Evolutionary conservation across 495 filamentous ascomycete genomes (phyloP), one percentile per base, ranked within the genome.

Genomic region (Sordaria brevicollis): DNA sequence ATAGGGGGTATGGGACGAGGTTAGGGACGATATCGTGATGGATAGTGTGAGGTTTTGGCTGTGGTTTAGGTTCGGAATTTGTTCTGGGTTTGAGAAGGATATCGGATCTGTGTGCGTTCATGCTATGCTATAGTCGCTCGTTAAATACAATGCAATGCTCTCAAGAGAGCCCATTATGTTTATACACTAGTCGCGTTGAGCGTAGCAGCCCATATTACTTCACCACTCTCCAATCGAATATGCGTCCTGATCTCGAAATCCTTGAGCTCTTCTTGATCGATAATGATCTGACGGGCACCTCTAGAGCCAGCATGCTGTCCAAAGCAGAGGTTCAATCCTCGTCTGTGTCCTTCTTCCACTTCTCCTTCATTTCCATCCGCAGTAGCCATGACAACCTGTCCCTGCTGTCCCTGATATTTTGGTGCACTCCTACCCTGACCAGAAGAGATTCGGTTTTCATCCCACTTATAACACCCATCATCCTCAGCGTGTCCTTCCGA

Each of bases 401-500:
- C 7, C 80, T 79, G 65, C 65, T 70, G 36, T n/a, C n/a, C n/a
- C n/a, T n/a, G n/a, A n/a, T n/a, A n/a, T n/a, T n/a, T n/a, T n/a
- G n/a, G n/a, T n/a, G n/a, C n/a, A n/a, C n/a, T n/a, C n/a, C n/a
- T n/a, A n/a, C n/a, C n/a, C n/a, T n/a, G n/a, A n/a, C n/a, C n/a
- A n/a, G n/a, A n/a, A n/a, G n/a, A n/a, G n/a, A n/a, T n/a, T n/a
- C n/a, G n/a, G n/a, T n/a, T n/a, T n/a, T n/a, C 67, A 37, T 84
- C 78, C 83, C 83, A 86, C 49, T 78, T 80, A 35, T 77, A 78
- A 71, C 84, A 92, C 90, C 89, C 92, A 35, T 86, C 86, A 74
- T 91, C 83, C 0, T 86, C 87, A 76, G 92, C 90, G 70, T 93
- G 90, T 1, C 90, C 91, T n/a, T n/a, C n/a, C n/a, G n/a, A n/a